Percentiles rank a stretch among this genome's conserved stretches.
phyloP scores from a whole-genome alignment of 768 basidiomycete genomes.

The Scleroderma citrinum region DNA sequence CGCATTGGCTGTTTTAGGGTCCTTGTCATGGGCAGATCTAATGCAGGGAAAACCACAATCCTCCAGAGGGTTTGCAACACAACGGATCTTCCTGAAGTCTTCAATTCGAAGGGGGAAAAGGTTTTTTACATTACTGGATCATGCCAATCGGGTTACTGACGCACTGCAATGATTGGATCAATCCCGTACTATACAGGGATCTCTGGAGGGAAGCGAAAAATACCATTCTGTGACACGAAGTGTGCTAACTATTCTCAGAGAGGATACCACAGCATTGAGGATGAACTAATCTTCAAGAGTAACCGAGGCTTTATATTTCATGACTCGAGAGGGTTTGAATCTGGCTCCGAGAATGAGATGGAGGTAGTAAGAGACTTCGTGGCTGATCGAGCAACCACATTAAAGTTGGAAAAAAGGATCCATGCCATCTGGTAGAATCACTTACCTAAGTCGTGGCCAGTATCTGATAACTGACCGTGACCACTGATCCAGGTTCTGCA shows the following conservation, averaged over 20 bases:
- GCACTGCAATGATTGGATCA: not conserved
- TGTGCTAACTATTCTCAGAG: not conserved
- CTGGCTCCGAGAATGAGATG: constrained; percentile 27
- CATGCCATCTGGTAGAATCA: constrained; percentile 34
- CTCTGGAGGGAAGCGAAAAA: not conserved
- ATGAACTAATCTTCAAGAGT: constrained; percentile 25
- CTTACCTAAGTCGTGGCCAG: not conserved
- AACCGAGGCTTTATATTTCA: constrained; percentile 34
- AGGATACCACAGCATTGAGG: constrained; percentile 31
- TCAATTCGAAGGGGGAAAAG: constrained; percentile 10
- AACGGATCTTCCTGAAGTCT: constrained; percentile 26
- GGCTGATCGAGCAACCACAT: constrained; percentile 11
- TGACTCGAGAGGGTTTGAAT: constrained; percentile 37
- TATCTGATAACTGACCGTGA: not conserved
- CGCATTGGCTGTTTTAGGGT: constrained; percentile 27
- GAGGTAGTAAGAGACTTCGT: constrained; percentile 30
- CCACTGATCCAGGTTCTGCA: constrained; percentile 32
- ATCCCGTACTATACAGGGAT: not conserved
- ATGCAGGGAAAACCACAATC: constrained; percentile 38
- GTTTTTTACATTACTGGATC: constrained; percentile 6
- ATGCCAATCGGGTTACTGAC: not conserved
- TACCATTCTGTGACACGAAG: not conserved
- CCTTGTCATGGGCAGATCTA: constrained; percentile 35
- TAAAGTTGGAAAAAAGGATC: constrained; percentile 20
- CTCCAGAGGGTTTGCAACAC: constrained; percentile 34